These are phyloP conservation scores for Salix koriyanagi DNA, from an alignment of 345 rosid species.

Conservation along the genomic window DNA sequence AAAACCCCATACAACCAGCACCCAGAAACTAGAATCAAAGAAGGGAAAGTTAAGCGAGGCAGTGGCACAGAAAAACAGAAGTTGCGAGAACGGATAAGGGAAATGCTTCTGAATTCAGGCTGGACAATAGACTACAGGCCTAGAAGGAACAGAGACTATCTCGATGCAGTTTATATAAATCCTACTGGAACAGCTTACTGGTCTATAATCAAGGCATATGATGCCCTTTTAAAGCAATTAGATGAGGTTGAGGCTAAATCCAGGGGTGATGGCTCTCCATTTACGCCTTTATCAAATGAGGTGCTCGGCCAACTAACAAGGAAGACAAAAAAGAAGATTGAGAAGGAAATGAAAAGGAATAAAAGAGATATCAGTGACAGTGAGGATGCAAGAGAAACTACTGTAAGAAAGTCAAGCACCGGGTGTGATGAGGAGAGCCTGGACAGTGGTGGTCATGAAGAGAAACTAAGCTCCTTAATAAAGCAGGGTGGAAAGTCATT, in stretches of 20 bases:
- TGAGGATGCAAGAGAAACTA: constrained; percentile 14
- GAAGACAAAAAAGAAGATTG: constrained; percentile 33
- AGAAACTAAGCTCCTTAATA: constrained; percentile 60
- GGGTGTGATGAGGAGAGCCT: constrained; percentile 23
- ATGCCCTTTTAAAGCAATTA: constrained; percentile 30
- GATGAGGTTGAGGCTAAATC: constrained; percentile 23
- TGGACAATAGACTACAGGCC: constrained; percentile 38
- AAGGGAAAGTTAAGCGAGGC: constrained; percentile 69
- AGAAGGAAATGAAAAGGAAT: constrained; percentile 34
- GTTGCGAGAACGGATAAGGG: constrained; percentile 75
- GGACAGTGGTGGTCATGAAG: constrained; percentile 53
- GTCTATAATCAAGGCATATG: constrained; percentile 38
- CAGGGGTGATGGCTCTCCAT: constrained; percentile 9
- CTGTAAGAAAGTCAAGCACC: constrained; percentile 13
- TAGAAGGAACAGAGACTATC: constrained; percentile 34
- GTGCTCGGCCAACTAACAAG: constrained; percentile 31
- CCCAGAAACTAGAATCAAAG: constrained; percentile 33
- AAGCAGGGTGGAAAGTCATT: constrained; percentile 48
- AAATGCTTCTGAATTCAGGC: constrained; percentile 44
- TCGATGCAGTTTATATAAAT: constrained; percentile 32
- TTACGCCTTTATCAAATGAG: constrained; percentile 28
- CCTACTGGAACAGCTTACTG: constrained; percentile 34
- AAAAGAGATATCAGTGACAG: constrained; percentile 15
- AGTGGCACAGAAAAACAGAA: constrained; percentile 91
- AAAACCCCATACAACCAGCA: constrained; percentile 38